Conservation (phyloP, 2,329 filamentous ascomycete species). For the Aspergillus felis region DNA sequence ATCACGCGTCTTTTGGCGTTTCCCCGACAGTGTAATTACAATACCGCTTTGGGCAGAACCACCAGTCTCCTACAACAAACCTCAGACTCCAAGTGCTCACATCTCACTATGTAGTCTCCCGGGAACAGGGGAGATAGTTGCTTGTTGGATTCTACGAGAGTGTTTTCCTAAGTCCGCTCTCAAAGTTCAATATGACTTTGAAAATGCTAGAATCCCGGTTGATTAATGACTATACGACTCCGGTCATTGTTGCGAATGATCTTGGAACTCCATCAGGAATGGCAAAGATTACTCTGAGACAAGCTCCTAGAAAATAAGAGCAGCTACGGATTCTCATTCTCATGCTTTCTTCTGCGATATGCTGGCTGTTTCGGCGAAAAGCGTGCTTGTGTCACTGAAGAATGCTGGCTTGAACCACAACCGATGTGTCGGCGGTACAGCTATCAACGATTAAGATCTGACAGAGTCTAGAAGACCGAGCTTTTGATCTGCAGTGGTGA, state of each 20-base stretch:
- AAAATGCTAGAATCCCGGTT: not conserved
- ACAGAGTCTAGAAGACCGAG: not conserved
- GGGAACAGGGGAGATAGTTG: not conserved
- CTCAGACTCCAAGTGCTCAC: not conserved
- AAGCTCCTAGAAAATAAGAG: not conserved
- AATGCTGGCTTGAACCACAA: not conserved
- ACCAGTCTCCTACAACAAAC: not conserved
- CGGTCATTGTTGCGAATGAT: not conserved
- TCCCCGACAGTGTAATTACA: conserved; percentile 12
- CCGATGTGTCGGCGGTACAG: not conserved
- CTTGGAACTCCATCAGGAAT: not conserved
- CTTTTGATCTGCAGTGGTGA: not conserved
- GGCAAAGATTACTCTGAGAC: not conserved
- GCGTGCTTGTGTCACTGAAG: not conserved
- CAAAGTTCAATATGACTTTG: not conserved
- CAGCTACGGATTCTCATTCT: not conserved
- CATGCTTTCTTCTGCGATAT: not conserved
- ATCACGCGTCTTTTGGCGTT: conserved; percentile 26
- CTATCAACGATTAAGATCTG: not conserved
- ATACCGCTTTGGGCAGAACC: conserved; percentile 18
- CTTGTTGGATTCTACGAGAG: not conserved
- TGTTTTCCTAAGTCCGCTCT: not conserved
- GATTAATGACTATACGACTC: not conserved
- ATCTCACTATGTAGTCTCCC: not conserved
- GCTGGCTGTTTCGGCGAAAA: not conserved